Conservation (phyloP, 768 basidiomycete genomes). For the Sporobolomyces roseus region DNA sequence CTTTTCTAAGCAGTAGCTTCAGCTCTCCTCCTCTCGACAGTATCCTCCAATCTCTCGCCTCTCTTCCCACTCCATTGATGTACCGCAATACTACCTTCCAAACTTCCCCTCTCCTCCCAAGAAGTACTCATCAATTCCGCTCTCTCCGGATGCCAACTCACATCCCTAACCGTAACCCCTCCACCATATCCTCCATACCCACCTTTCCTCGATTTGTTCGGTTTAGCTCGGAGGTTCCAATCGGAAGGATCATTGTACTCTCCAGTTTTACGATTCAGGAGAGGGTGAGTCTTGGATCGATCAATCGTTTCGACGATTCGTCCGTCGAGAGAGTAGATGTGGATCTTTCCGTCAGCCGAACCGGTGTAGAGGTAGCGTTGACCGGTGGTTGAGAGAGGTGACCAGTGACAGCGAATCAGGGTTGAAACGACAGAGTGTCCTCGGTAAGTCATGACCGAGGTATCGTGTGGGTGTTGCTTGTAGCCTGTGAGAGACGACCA, state of each 20-base stretch:
- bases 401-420: slow-evolving; percentile 93
- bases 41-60: slow-evolving; percentile 31
- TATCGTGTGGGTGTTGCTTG: slow-evolving; percentile 37
- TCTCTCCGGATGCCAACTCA: slow-evolving; percentile 90
- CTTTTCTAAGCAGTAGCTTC: too few species aligned
- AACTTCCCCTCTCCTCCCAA: slow-evolving; percentile 64
- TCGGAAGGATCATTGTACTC: slow-evolving; percentile 63
- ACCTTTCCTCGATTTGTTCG: slow-evolving; percentile 39
- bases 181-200: slow-evolving; percentile 45
- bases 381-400: slow-evolving; percentile 85
- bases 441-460: slow-evolving; percentile 64
- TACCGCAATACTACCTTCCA: slow-evolving; percentile 64
- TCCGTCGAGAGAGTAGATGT: slow-evolving; percentile 95
- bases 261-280: slow-evolving; percentile 48
- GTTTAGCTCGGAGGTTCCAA: slow-evolving; percentile 40
- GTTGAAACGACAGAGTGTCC: slow-evolving; percentile 87
- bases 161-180: slow-evolving; percentile 71
- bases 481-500: not conserved
- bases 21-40: slow-evolving; percentile 5
- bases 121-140: slow-evolving; percentile 87
- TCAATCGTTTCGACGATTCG: slow-evolving; percentile 76
- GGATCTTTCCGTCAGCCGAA: slow-evolving; percentile 75
- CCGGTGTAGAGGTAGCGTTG: slow-evolving; percentile 90
- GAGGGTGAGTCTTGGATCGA: slow-evolving; percentile 68
- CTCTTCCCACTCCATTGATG: slow-evolving; percentile 82